Conservation (phyloP, 768 basidiomycete genomes). For the Nevesoporus exiguus region DNA sequence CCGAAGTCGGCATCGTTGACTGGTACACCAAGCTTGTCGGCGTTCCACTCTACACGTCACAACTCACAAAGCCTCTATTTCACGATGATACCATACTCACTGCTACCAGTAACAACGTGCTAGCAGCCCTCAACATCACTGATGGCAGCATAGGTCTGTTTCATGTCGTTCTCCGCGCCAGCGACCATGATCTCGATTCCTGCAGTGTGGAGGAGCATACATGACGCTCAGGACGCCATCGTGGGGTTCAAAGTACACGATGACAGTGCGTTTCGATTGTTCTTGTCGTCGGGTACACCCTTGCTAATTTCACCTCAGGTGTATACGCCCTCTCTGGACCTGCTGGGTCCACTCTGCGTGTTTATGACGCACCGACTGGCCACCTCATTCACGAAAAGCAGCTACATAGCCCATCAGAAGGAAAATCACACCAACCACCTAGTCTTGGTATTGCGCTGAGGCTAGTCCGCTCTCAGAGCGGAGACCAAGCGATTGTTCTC, state of each 20-base stretch:
- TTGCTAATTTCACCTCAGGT: constrained; percentile 37
- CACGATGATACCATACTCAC: constrained; percentile 58
- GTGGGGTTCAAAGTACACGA: constrained; percentile 56
- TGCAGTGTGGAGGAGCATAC: constrained; percentile 78
- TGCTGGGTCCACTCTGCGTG: constrained; percentile 63
- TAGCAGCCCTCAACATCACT: constrained; percentile 65
- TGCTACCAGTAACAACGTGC: constrained; percentile 69
- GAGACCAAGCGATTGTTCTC: constrained; percentile 39
- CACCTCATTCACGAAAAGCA: constrained; percentile 61
- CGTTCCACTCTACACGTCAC: constrained; percentile 54
- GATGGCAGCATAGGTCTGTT: constrained; percentile 66
- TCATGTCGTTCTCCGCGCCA: constrained; percentile 5
- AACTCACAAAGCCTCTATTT: constrained; percentile 57
- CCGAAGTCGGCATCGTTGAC: constrained; percentile 79
- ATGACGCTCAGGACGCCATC: constrained; percentile 67
- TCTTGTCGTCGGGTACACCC: background rate
- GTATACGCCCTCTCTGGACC: constrained; percentile 74
- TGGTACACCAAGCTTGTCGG: constrained; percentile 84
- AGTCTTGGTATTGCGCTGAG: constrained; percentile 53
- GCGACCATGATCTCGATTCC: background rate
- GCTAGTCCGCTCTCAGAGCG: constrained; percentile 31
- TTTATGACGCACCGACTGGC: constrained; percentile 64
- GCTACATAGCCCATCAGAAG: constrained; percentile 46
- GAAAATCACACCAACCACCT: constrained; percentile 48
- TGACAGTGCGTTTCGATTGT: constrained; percentile 44